Evolutionary conservation across 352 stramenopile species (phyloP), one percentile per base, ranked within the genome.

Genomic region (Phytophthora sp.): DNA sequence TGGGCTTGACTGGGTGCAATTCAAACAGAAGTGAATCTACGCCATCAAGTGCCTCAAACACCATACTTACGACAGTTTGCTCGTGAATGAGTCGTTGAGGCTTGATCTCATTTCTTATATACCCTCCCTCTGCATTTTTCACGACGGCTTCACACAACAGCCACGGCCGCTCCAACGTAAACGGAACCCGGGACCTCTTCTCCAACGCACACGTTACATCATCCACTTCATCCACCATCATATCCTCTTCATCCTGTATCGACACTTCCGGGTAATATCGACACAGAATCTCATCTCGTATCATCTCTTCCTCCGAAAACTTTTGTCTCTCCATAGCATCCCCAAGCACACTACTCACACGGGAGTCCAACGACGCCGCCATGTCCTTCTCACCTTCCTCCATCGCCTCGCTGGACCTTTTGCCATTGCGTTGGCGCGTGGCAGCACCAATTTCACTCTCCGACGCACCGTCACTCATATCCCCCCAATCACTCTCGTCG

Each of bases 11-110:
- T 11, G 37, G 24, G 1, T 21, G 54, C 34, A 71, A 62, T 17
- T 89, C 75, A 64, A 92, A 89, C 8, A 89, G 50, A 5, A 79
- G 48, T 5, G 80, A 84, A 13, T 76, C 66, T 0, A 88, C 62
- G 0, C 83, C 83, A 53, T 74, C 54, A 13, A 92, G 53, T 13
- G 77, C 81, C 53, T 88, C 73, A n/a, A 92, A 87, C 0, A 83
- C 55, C 28, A 84, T 73, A 26, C 66, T 57, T 4, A 90, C 77
- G 10, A 80, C 54, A 12, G 73, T 74, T 50, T 67, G 38, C 42
- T 92, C 83, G 27, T 85, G 77, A 2, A 92, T 65, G 6, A 90
- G 37, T 39, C 54, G 50, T 21, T 58, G 24, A 23, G 72, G 52
- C 23, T 50, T 24, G 28, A 50, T 34, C 15, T 45, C 27, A 23